Base-by-base conservation (phyloP, 2,329 filamentous ascomycete species). In the Colletotrichum tropicicola region DNA sequence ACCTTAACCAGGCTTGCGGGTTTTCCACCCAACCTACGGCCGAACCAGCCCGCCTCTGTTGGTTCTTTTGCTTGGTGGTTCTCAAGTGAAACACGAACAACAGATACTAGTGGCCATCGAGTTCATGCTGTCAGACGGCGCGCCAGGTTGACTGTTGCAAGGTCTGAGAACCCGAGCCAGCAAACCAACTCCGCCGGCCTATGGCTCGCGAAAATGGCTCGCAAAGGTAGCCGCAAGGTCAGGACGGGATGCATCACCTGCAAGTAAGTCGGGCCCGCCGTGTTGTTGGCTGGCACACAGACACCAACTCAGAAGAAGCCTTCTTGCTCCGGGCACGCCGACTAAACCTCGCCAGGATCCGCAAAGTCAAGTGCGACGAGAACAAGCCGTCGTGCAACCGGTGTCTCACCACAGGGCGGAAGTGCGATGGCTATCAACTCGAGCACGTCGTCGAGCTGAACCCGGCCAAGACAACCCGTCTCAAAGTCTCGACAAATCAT, bases 361-460 rank as follows among this genome's bases (percentile, higher is more conserved):
- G 85, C 53, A 83, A 85, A 62, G 81, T 87, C 55, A 87, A 87
- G 72, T 88, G 85, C 71, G 85, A 87, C 66, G 85, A 88, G 73
- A 75, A 73, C n/a, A 85, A 84, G 58, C 85, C 85, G 1, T 74
- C 73, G 35, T 89, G 86, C 68, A 74, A 80, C 28, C 82, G 84
- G 54, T 88, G 86, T 69, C 79, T 80, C 21, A 83, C 81, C 54
- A 87, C 85, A 1, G 85, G 86, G n/a, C 80, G 86, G 47, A 82
- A 80, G 69, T 88, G 86, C 70, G 86, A 88, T 70, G 86, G 86
- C 60, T 88, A 89, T 62, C 72, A 55, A n/a, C n/a, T n/a, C n/a
- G n/a, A n/a, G 6, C 68, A 73, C 60, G 21, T 41, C 12, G 39
- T 48, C 35, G 68, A 68, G 19, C 21, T 44, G 45, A 74, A 17